These are phyloP conservation scores for Pichia sp. DNA, from an alignment of 1,139 yeast genomes.

Conservation along the genomic window DNA sequence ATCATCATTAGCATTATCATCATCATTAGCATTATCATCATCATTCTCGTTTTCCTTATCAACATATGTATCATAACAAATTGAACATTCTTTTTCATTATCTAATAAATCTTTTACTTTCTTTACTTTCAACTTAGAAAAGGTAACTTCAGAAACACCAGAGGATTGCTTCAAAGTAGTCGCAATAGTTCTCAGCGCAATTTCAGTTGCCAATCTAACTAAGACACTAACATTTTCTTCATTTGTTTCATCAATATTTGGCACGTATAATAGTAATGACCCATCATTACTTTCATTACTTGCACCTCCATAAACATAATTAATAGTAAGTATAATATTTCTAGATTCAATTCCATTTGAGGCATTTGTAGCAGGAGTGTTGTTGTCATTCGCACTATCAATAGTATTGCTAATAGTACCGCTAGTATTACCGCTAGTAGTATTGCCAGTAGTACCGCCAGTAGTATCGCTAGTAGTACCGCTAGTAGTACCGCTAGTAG, in stretches of 20 bases:
- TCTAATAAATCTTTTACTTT: slow-evolving; percentile 30
- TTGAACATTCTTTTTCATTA: slow-evolving; percentile 45
- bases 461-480: background rate
- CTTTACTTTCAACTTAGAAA: slow-evolving; percentile 39
- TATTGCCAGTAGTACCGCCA: background rate
- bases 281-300: slow-evolving; percentile 31
- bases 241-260: slow-evolving; percentile 52
- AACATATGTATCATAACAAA: slow-evolving; percentile 57
- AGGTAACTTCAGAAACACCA: slow-evolving; percentile 48
- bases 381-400: no score
- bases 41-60: slow-evolving; percentile 16
- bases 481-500: background rate
- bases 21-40: slow-evolving; percentile 16
- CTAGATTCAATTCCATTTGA: slow-evolving; percentile 23
- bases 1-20: slow-evolving; percentile 19
- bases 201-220: slow-evolving; percentile 59
- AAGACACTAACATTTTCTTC: slow-evolving; percentile 50
- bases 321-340: slow-evolving; percentile 34
- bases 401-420: background rate
- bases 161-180: slow-evolving; percentile 36
- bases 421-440: background rate
- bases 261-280: slow-evolving; percentile 53
- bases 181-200: slow-evolving; percentile 58
- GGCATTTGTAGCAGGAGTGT: no score
- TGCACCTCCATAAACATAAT: slow-evolving; percentile 31